phyloP scores from a whole-genome alignment of 2,329 filamentous ascomycete genomes.

The Aphanoascus verrucosus region DNA sequence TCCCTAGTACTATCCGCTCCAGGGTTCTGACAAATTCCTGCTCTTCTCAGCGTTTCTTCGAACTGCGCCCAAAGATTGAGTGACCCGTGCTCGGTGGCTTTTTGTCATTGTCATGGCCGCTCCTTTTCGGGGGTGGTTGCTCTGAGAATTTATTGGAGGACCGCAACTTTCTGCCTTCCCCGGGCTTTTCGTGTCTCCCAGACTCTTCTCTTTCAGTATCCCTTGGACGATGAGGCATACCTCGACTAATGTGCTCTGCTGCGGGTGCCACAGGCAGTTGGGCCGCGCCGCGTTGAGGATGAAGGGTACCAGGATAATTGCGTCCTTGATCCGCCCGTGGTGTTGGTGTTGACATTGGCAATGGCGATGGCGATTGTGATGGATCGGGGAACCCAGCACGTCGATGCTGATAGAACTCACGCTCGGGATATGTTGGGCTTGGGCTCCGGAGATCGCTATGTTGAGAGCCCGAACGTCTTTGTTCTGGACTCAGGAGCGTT shows the following conservation, averaged over 20 bases:
- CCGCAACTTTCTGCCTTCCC: neutral
- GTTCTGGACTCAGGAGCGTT: no score
- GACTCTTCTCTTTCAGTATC: neutral
- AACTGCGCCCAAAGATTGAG: neutral
- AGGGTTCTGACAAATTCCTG: no score
- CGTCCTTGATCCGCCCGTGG: neutral
- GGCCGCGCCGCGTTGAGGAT: neutral
- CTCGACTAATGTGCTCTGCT: neutral
- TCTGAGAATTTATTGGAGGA: constrained; percentile 3
- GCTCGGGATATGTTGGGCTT: neutral
- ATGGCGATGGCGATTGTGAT: neutral
- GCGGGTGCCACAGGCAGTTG: neutral
- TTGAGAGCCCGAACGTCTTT: neutral
- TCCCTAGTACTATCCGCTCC: neutral
- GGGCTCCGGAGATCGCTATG: neutral
- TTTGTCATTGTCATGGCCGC: neutral
- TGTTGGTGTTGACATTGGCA: neutral
- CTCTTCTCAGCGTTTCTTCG: neutral
- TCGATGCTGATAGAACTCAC: neutral
- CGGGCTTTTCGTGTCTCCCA: neutral
- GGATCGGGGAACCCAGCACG: no score
- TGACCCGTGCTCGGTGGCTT: neutral
- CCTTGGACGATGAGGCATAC: neutral
- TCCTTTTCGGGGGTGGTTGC: constrained; percentile 1
- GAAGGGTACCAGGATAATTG: neutral